A percentile compares a stretch with the other conserved stretches of the same genome.
Conservation (phyloP, 768 basidiomycete species). For the Agaricus subrufescens region DNA sequence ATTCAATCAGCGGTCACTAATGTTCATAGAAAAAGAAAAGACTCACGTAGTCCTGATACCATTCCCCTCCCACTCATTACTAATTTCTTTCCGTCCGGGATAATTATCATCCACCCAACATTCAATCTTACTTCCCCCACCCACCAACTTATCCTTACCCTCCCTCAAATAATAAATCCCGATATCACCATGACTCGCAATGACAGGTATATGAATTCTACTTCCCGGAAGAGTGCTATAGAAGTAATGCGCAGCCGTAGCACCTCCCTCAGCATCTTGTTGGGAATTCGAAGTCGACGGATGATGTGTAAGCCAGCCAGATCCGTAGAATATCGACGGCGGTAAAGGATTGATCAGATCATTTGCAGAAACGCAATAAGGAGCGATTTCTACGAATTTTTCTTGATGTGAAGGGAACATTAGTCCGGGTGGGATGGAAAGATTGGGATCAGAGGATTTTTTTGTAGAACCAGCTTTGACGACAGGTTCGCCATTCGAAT, state of each 20-base stretch:
- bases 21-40: slow-evolving; percentile 3
- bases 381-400: slow-evolving; percentile 81
- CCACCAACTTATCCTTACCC: slow-evolving; percentile 54
- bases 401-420: slow-evolving; percentile 62
- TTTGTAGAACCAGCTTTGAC: slow-evolving; percentile 17
- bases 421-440: slow-evolving; percentile 65
- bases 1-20: neutral
- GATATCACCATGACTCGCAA: slow-evolving; percentile 85
- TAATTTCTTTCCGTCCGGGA: slow-evolving; percentile 70
- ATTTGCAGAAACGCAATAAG: slow-evolving; percentile 94
- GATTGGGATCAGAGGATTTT: slow-evolving; percentile 15
- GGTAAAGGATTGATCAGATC: slow-evolving; percentile 97
- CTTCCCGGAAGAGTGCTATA: slow-evolving; percentile 83
- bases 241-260: slow-evolving; percentile 80
- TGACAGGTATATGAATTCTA: slow-evolving; percentile 77
- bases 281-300: slow-evolving; percentile 35
- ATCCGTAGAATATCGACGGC: slow-evolving; percentile 88
- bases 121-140: slow-evolving; percentile 59
- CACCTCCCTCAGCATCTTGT: slow-evolving; percentile 18
- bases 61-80: slow-evolving; percentile 33
- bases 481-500: slow-evolving; percentile 22
- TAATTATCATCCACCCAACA: slow-evolving; percentile 99
- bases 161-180: slow-evolving; percentile 88
- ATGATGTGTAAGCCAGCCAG: slow-evolving; percentile 84
- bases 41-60: slow-evolving; percentile 52